phyloP scores from a whole-genome alignment of 768 basidiomycete genomes.

The Calocera viscosa region DNA sequence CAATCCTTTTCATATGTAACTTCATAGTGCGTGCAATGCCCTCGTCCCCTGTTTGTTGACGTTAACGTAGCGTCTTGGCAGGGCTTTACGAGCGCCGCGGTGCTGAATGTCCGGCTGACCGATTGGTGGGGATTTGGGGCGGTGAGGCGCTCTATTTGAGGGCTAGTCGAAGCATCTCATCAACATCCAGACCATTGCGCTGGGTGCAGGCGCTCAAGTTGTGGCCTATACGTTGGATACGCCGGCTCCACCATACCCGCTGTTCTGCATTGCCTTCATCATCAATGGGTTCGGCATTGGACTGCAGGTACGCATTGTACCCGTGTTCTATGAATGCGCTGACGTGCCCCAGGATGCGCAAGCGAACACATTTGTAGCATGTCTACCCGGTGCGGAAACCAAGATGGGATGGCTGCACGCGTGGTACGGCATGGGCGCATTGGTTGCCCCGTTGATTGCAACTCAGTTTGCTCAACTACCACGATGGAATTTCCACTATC shows the following conservation, averaged over 20 bases:
- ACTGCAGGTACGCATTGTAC: slow-evolving; percentile 30
- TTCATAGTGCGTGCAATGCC: slow-evolving; percentile 23
- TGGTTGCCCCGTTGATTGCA: slow-evolving; percentile 56
- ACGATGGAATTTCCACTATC: slow-evolving; percentile 69
- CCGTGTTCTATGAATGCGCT: background rate
- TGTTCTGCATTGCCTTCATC: slow-evolving; percentile 33
- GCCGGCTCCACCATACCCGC: slow-evolving; percentile 36
- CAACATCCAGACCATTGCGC: slow-evolving; percentile 3
- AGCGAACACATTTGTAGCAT: slow-evolving; percentile 36
- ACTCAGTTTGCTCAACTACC: slow-evolving; percentile 61
- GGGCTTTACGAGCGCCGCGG: background rate
- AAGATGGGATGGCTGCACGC: slow-evolving; percentile 36
- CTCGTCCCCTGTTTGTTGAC: slow-evolving; percentile 45
- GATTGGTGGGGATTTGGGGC: background rate
- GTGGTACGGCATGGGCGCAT: slow-evolving; percentile 36
- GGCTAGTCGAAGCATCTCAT: background rate
- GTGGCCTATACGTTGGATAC: slow-evolving; percentile 29
- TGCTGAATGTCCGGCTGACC: background rate
- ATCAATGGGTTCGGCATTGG: slow-evolving; percentile 38
- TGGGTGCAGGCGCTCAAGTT: slow-evolving; percentile 26
- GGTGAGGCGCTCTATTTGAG: background rate
- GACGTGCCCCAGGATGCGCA: slow-evolving; percentile 32
- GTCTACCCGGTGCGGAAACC: slow-evolving; percentile 30
- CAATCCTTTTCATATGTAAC: slow-evolving; percentile 5
- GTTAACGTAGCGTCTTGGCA: slow-evolving; percentile 40